Evolutionary conservation across 2,329 filamentous ascomycete genomes (phyloP), one percentile per base, ranked within the genome.

Genomic region (Phaeosphaeriaceae sp.): DNA sequence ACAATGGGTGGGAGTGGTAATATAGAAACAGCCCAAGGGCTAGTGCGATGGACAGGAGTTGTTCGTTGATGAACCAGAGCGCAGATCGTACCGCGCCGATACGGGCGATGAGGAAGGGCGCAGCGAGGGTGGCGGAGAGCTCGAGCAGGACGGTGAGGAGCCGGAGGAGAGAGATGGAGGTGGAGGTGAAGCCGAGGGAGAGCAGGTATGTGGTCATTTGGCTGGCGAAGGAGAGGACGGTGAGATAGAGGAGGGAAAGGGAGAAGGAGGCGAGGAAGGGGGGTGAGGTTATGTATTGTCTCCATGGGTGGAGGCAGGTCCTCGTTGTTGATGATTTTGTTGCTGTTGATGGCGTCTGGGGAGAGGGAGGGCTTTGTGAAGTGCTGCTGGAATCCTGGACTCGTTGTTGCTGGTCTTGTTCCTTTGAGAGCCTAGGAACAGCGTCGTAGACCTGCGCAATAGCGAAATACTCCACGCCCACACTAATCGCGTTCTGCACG

Each of bases 31-130:
- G 51, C 1, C 63, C 64, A 20, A 78, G 72, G 67, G 79, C 63
- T 51, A 83, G 71, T 70, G 79, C 62, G 65, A 86, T 60, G 48
- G 83, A 87, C 2, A 79, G 56, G n/a, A 89, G 79, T 69, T 92
- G 89, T 85, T 88, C 91, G 54, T 84, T 88, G 10, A 89, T 70
- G 61, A 86, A 87, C 91, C 91, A 93, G 2, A 92, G 80, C 0
- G 90, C 91, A 0, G 85, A 82, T n/a, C 91, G 80, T 7, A 91
- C 79, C 1, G 80, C 70, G 21, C 81, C 80, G 6, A 83, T 81
- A 3, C 68, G 72, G 2, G 65, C 66, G 81, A 87, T 88, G 15
- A 89, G 70, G 54, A 78, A 76, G 0, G 88, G 88, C 0, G 84
- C 86, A 0, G 84, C 70, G 81, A 85, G 88, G 0, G 88, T 90